Evolutionary conservation across 2,329 filamentous ascomycete genomes (phyloP).

Genomic region (Cucurbitaria berberidis): DNA sequence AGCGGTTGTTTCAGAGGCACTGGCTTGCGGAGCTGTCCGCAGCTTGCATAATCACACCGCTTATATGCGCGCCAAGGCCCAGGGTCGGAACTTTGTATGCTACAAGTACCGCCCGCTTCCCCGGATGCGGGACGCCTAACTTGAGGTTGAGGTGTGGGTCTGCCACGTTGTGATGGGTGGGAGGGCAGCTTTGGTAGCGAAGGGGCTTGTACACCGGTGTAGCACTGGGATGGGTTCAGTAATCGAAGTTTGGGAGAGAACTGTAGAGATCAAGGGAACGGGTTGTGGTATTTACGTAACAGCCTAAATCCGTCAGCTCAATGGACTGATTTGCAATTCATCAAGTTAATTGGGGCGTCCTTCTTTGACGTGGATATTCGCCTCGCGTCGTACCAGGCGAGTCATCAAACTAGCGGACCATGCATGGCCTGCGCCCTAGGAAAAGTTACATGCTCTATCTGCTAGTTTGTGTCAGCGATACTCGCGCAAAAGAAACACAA

Average conservation of each 20-base stretch:
- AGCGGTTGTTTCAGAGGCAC: neutral
- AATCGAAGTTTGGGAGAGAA: neutral
- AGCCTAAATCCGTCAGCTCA: neutral
- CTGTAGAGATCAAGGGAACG: neutral
- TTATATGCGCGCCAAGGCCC: slow-evolving; percentile 24
- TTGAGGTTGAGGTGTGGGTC: slow-evolving; percentile 12
- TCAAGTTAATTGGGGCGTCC: neutral
- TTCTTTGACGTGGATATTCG: too few species aligned
- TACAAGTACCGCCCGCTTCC: slow-evolving; percentile 20
- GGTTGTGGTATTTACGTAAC: neutral
- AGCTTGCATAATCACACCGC: slow-evolving; percentile 39
- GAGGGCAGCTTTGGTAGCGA: slow-evolving; percentile 1
- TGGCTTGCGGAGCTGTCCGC: slow-evolving; percentile 18
- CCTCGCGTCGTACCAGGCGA: too few species aligned
- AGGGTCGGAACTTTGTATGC: slow-evolving; percentile 1
- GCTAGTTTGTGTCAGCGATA: too few species aligned
- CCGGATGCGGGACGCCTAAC: slow-evolving; percentile 28
- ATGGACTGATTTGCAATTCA: neutral
- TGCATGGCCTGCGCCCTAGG: too few species aligned
- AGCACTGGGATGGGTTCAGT: neutral
- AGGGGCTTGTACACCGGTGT: neutral
- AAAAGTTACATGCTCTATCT: too few species aligned
- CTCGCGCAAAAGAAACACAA: too few species aligned
- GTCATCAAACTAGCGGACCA: neutral
- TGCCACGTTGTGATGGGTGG: slow-evolving; percentile 15